phyloP scores from a whole-genome alignment of 2,329 filamentous ascomycete species.

The Elsinoe fawcettii region DNA sequence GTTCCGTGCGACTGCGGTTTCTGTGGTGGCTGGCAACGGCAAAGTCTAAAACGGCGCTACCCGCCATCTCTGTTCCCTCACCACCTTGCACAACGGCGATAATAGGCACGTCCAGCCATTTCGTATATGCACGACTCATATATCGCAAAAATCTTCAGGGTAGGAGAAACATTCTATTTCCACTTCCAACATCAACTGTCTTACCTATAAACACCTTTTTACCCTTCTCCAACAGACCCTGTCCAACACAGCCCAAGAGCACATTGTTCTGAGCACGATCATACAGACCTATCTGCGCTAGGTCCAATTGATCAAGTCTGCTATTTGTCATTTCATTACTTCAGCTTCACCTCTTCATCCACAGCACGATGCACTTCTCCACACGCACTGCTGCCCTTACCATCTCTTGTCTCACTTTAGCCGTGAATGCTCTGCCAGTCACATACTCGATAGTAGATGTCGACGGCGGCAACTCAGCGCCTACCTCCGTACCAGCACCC shows the following conservation, averaged over 20 bases:
- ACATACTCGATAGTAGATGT: slow-evolving; percentile 17
- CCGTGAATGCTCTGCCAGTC: background rate
- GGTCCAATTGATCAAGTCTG: background rate
- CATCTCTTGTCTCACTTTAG: slow-evolving; percentile 6
- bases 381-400: slow-evolving; percentile 1
- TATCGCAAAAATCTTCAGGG: slow-evolving; percentile 10
- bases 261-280: background rate
- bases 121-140: background rate
- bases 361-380: slow-evolving; percentile 10
- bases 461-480: slow-evolving; percentile 14
- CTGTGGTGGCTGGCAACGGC: slow-evolving; percentile 2
- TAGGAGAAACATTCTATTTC: slow-evolving; percentile 9
- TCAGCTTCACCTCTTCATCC: background rate
- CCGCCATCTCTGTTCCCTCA: slow-evolving; percentile 14
- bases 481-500: background rate
- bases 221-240: background rate
- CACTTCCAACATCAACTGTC: background rate
- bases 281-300: background rate
- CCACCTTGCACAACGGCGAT: slow-evolving; percentile 7
- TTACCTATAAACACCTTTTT: background rate
- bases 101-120: slow-evolving; percentile 12
- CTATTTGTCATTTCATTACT: background rate
- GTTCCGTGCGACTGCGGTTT: background rate
- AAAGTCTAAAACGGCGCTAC: slow-evolving; percentile 3
- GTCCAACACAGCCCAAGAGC: background rate